Evolutionary conservation across 2,329 filamentous ascomycete species (phyloP), one percentile per base, ranked within the genome.

Genomic region (Penicillium sp.): DNA sequence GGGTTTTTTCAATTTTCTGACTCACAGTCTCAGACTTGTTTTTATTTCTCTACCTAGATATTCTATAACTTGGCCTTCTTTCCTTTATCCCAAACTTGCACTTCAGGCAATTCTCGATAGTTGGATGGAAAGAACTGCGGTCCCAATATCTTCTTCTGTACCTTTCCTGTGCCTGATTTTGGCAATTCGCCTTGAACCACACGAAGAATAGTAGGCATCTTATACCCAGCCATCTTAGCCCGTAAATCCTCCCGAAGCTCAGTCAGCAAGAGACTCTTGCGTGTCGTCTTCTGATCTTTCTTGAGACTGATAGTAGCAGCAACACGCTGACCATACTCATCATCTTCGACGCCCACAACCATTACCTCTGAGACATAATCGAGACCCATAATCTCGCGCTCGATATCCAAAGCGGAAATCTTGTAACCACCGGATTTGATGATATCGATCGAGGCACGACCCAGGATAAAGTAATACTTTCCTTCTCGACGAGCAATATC

Each of bases 151-250:
- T 71, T 73, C 61, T 74, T 74, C 48, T 74, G 71, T n/a, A 74
- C 70, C 79, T 97, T 97, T 34, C 93, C 93, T 90, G 97, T 97
- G 30, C 91, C 92, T 11, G 78, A 65, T 69, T 66, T 67, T 2
- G 64, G 64, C 8, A 67, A 48, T 19, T 67, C 64, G 39, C 84
- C 75, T 36, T 89, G 84, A 13, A 97, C 88, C 7, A 95, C 76
- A 69, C 84, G 86, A 73, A 97, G 78, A 58, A 96, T 85, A 72
- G 93, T 91, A 0, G 93, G 93, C 56, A 97, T 92, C 79, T 97
- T 97, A 74, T 97, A 97, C 56, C 82, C 85, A 8, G 87, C 91
- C 53, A 97, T 30, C 14, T 49, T 70, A n/a, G 58, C 61, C 8
- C 75, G 69, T 6, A 81, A 66, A 58, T 82, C 63, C 2, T 50